Conservation (phyloP, 2,329 filamentous ascomycete species). For the Paraconiothyrium brasiliense region DNA sequence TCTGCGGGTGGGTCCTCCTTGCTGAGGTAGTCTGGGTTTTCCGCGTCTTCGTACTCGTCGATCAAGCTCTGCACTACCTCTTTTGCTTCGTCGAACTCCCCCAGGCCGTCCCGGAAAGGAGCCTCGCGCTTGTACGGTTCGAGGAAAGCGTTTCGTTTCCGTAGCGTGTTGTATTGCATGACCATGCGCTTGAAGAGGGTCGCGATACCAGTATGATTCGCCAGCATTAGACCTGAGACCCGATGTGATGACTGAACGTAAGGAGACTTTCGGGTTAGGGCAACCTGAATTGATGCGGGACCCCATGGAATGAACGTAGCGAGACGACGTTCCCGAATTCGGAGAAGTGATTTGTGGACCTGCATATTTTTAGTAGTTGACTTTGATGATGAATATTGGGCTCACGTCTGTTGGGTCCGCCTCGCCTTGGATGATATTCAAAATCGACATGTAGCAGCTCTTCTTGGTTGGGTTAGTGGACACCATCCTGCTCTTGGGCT, state of each 20-base stretch:
- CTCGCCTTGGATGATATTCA: slow-evolving; percentile 99
- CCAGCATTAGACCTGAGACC: slow-evolving; percentile 95
- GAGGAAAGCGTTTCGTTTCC: slow-evolving; percentile 96
- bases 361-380: slow-evolving; percentile 36
- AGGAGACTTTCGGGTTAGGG: slow-evolving; percentile 93
- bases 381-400: neutral
- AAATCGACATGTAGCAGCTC: slow-evolving; percentile 98
- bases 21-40: slow-evolving; percentile 88
- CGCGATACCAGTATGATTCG: slow-evolving; percentile 96
- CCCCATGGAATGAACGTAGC: slow-evolving; percentile 99
- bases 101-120: slow-evolving; percentile 88
- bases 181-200: slow-evolving; percentile 97
- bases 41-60: slow-evolving; percentile 93
- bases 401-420: slow-evolving; percentile 90
- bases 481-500: slow-evolving; percentile 99
- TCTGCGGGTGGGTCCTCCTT: slow-evolving; percentile 64
- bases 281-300: slow-evolving; percentile 96
- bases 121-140: slow-evolving; percentile 96
- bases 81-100: slow-evolving; percentile 94
- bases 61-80: slow-evolving; percentile 93
- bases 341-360: slow-evolving; percentile 95
- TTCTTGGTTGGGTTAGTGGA: slow-evolving; percentile 94
- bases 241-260: slow-evolving; percentile 94
- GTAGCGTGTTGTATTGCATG: slow-evolving; percentile 89
- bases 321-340: slow-evolving; percentile 91